These are phyloP conservation scores for Cordyceps tenuipes DNA, from an alignment of 2,329 filamentous ascomycete species.

Conservation along the genomic window DNA sequence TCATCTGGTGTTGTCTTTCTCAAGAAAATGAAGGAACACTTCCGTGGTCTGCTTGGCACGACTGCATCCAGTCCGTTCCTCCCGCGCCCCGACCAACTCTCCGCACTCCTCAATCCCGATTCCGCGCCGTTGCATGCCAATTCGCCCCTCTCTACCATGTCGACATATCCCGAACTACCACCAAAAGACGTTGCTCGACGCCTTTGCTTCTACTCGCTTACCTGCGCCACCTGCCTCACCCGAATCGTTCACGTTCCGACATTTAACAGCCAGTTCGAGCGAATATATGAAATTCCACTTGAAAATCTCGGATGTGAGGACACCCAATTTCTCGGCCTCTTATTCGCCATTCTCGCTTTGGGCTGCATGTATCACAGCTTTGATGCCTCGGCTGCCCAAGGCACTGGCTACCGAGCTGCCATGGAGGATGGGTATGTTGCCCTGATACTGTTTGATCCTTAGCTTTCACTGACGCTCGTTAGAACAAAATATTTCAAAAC, in stretches of 20 bases:
- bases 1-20: conserved; percentile 90
- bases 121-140: conserved; percentile 57
- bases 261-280: conserved; percentile 70
- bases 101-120: conserved; percentile 52
- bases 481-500: conserved; percentile 62
- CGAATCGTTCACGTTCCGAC: conserved; percentile 73
- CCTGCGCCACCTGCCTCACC: conserved; percentile 49
- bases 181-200: conserved; percentile 46
- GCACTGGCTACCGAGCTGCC: conserved; percentile 40
- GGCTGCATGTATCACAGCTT: conserved; percentile 63
- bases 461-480: conserved; percentile 32
- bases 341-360: conserved; percentile 63
- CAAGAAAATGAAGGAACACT: conserved; percentile 76
- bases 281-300: conserved; percentile 62
- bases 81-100: conserved; percentile 39
- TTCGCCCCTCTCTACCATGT: conserved; percentile 50
- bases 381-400: conserved; percentile 40
- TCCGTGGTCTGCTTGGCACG: conserved; percentile 65
- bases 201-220: conserved; percentile 47
- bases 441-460: no score
- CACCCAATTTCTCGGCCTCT: conserved; percentile 58
- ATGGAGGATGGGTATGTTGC: conserved; percentile 47
- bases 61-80: conserved; percentile 53
- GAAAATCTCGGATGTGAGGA: conserved; percentile 57
- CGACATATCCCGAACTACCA: conserved; percentile 60